A percentile compares a stretch with the other conserved stretches of the same genome.
Evolutionary conservation across 164 flowering plant genomes (phyloP).

Genomic region (Annona cherimola): DNA sequence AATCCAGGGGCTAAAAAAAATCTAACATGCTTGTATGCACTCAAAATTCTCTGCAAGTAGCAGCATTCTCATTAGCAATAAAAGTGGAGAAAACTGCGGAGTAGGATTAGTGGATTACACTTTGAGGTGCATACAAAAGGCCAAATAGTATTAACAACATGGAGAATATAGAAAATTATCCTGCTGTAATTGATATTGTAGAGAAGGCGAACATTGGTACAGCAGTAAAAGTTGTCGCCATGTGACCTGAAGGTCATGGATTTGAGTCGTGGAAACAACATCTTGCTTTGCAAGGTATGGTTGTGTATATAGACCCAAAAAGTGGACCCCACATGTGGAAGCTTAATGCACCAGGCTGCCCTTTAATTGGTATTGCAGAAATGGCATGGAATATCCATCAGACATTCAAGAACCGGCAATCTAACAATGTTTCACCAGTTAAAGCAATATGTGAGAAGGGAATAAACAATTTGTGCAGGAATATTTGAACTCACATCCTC

Average conservation of each 20-base stretch:
- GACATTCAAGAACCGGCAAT: neutral
- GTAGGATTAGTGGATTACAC: neutral
- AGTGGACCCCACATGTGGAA: too few relatives aligned
- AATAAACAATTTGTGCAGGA: neutral
- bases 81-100: neutral
- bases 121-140: neutral
- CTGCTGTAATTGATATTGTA: too few relatives aligned
- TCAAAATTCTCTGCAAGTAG: neutral
- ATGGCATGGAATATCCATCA: neutral
- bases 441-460: neutral
- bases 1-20: neutral
- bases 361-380: neutral
- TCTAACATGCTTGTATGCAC: neutral
- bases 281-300: too few relatives aligned
- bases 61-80: neutral
- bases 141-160: neutral
- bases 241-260: too few relatives aligned
- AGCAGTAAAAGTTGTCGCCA: too few relatives aligned
- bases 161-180: too few relatives aligned
- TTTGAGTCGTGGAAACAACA: too few relatives aligned
- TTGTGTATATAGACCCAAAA: too few relatives aligned
- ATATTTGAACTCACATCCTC: constrained; percentile 37
- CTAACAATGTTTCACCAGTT: neutral
- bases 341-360: too few relatives aligned
- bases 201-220: too few relatives aligned